A percentile compares a stretch with the other conserved stretches of the same genome.
Conservation (phyloP, 164 flowering plant genomes). For the Chimonanthus salicifolius region DNA sequence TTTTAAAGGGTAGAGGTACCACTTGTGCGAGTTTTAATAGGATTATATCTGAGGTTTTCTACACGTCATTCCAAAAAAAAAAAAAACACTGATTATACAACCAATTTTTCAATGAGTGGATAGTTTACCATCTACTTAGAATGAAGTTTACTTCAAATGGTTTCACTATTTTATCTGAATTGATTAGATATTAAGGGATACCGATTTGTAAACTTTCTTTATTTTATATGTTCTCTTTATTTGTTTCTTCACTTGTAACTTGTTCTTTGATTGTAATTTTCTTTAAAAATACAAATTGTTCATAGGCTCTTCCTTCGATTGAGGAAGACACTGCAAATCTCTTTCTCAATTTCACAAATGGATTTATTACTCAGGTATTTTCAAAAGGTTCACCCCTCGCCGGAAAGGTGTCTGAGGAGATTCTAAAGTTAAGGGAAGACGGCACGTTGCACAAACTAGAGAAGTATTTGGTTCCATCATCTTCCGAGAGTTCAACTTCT, state of each 20-base stretch:
- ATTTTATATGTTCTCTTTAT: neutral
- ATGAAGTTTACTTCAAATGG: neutral
- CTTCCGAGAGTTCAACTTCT: constrained; percentile 1
- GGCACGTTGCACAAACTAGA: neutral
- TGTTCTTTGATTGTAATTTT: neutral
- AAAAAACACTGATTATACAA: too few relatives aligned
- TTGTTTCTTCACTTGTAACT: neutral
- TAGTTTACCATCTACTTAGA: neutral
- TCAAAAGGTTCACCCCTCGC: neutral
- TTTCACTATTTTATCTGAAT: neutral
- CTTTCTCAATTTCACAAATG: neutral
- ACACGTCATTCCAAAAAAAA: too few relatives aligned
- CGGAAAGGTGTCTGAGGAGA: neutral
- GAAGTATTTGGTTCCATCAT: neutral
- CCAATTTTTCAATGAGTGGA: neutral
- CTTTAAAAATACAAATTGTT: too few relatives aligned
- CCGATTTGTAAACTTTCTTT: neutral
- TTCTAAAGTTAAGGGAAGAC: neutral
- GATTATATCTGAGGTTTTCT: too few relatives aligned
- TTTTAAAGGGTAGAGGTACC: too few relatives aligned
- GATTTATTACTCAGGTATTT: neutral
- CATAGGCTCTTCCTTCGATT: too few relatives aligned
- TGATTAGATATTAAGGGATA: neutral
- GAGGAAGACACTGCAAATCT: too few relatives aligned
- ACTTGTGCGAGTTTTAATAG: too few relatives aligned